These are phyloP conservation scores for Rubia occidens DNA, from an alignment of 305 asterid species.

Conservation along the genomic window DNA sequence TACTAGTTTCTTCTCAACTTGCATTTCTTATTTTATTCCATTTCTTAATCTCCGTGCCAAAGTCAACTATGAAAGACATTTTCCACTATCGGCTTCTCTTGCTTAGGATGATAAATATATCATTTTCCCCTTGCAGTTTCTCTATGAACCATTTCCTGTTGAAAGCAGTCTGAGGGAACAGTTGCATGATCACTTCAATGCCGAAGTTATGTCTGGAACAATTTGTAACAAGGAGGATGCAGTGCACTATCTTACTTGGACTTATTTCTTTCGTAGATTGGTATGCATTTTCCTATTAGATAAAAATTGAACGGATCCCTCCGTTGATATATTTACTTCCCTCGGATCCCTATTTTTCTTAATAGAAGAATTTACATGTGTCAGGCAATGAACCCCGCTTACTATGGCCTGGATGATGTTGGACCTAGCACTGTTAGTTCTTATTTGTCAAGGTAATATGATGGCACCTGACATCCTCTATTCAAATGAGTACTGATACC, in stretches of 20 bases:
- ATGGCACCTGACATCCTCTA: conserved; percentile 4
- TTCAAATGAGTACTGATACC: conserved; percentile 15
- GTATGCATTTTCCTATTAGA: conserved; percentile 28
- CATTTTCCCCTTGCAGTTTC: conserved; percentile 49
- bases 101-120: conserved; percentile 9
- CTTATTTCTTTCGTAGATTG: conserved; percentile 92
- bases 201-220: conserved; percentile 96
- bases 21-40: background rate
- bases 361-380: background rate
- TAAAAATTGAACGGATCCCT: background rate
- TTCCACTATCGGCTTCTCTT: conserved; percentile 9
- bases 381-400: conserved; percentile 90
- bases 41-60: background rate
- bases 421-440: conserved; percentile 74
- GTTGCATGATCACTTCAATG: conserved; percentile 88
- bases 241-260: conserved; percentile 96
- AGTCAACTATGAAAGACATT: background rate
- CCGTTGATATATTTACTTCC: background rate
- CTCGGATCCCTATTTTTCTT: background rate
- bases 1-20: background rate
- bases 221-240: conserved; percentile 89
- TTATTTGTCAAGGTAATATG: conserved; percentile 72
- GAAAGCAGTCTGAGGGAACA: conserved; percentile 98
- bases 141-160: conserved; percentile 97
- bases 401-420: conserved; percentile 78